phyloP scores from a whole-genome alignment of 352 stramenopile species.

The Phytophthora pistaciae region DNA sequence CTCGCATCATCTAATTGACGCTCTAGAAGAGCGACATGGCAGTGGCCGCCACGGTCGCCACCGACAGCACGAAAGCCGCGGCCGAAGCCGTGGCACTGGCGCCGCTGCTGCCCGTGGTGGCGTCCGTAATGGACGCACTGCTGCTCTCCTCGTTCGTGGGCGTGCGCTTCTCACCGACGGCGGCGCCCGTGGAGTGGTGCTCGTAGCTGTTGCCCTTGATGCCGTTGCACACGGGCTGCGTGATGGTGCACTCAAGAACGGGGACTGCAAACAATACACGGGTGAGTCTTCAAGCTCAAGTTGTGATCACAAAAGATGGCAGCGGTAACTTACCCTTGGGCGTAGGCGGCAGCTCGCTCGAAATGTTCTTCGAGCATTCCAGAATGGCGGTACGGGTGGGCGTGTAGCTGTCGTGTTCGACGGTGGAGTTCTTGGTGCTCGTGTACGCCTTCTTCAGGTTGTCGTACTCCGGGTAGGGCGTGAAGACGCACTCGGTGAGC shows the following conservation, averaged over 20 bases:
- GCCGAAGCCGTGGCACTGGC: conserved; percentile 13
- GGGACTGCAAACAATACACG: conserved; percentile 22
- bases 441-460: conserved; percentile 67
- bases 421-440: conserved; percentile 52
- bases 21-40: conserved; percentile 34
- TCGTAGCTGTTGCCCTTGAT: conserved; percentile 42
- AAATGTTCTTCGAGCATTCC: conserved; percentile 55
- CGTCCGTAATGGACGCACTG: background rate
- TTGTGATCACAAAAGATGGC: background rate
- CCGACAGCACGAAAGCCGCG: conserved; percentile 22
- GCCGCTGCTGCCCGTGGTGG: conserved; percentile 12
- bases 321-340: conserved; percentile 35
- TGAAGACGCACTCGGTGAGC: conserved; percentile 55
- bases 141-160: conserved; percentile 36
- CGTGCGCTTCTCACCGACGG: conserved; percentile 36
- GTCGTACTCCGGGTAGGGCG: conserved; percentile 62
- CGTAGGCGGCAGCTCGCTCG: conserved; percentile 45
- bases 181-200: conserved; percentile 16
- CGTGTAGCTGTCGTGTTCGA: conserved; percentile 50
- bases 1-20: background rate
- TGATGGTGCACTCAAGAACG: conserved; percentile 43
- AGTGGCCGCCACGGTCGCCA: conserved; percentile 23
- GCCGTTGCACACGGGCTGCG: conserved; percentile 52
- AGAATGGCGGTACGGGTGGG: conserved; percentile 47
- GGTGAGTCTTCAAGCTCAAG: background rate